These are phyloP conservation scores for Calendula officinalis DNA, from an alignment of 129 eudicot genomes.

Conservation along the genomic window DNA sequence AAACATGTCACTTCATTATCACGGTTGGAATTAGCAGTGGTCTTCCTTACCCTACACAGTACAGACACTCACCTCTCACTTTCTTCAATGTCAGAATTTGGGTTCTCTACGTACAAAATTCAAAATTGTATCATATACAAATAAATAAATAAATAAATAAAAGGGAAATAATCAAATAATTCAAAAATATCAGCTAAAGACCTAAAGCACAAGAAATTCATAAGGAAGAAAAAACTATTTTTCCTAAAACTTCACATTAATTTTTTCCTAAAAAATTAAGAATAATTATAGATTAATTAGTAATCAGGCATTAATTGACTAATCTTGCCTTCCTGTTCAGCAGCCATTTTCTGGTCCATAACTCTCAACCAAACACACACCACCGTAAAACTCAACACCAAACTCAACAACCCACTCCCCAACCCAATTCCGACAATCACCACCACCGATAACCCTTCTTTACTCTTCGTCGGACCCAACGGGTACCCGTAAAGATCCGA, in stretches of 20 bases:
- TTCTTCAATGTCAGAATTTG: no score
- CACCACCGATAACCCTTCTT: conserved; percentile 67
- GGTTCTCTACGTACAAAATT: no score
- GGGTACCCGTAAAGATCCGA: conserved; percentile 83
- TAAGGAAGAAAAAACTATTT: conserved; percentile 2
- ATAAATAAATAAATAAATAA: no score
- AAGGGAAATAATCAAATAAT: no score
- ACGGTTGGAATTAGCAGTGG: no score
- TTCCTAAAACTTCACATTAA: background rate
- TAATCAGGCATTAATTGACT: conserved; percentile 37
- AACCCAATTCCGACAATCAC: conserved; percentile 87
- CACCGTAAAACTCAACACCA: conserved; percentile 70
- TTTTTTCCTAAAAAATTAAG: no score
- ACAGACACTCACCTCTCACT: no score
- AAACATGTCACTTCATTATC: no score
- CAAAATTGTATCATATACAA: no score
- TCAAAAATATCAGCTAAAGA: no score
- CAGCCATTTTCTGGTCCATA: conserved; percentile 34
- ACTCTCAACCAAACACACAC: conserved; percentile 77
- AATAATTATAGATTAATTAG: background rate
- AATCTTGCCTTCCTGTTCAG: conserved; percentile 33
- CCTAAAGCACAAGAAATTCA: background rate
- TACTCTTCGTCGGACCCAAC: conserved; percentile 57
- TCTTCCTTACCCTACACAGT: no score
- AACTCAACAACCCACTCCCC: conserved; percentile 88